Base-by-base conservation (phyloP, 2,329 filamentous ascomycete species). In the Sphaceloma murrayae region DNA sequence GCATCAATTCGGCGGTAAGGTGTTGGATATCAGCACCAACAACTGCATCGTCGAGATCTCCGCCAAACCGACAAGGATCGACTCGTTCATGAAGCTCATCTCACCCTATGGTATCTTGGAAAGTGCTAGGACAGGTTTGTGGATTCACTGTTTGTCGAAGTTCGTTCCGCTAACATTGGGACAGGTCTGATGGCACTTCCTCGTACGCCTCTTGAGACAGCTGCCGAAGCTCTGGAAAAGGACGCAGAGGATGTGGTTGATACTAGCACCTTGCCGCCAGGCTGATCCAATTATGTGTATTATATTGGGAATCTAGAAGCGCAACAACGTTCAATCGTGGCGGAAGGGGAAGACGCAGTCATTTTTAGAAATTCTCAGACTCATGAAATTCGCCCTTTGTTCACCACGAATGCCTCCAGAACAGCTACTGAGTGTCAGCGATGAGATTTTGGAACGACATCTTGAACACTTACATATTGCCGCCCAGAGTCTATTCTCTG, bases 11-110 rank as follows among this genome's bases (percentile, higher is more conserved):
- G 88, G 88, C 46, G 91, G 91, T 52, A 98, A 98, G 70, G 85
- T 98, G 18, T 67, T 98, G 56, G 91, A 98, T 65, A 96, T 98
- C 57, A 94, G 87, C 72, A 95, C 85, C 43, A 95, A 85, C 67
- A 96, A 93, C 69, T 96, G 91, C 67, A 96, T 96, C 63, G 88
- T 98, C 48, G 91, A 98, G 67, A 66, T 98, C 5, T 94, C 87
- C 44, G 91, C 91, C 48, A 98, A 98, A 67, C 88, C 86, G 26
- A 77, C 73, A 50, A 82, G 91, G 66, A 94, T 98, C 60, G 87
- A 98, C 67, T 94, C 87, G 2, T 98, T 95, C 72, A 82, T 98
- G 68, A 98, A 96, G 70, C 75, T 98, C 50, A 80, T 98, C 58
- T 74, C 78, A 46, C 89, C 89, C 9, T 98, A 96, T 62, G 91